These are phyloP conservation scores for Nannochloropsis gaditana DNA, from an alignment of 108 stramenopile species.

Conservation along the genomic window DNA sequence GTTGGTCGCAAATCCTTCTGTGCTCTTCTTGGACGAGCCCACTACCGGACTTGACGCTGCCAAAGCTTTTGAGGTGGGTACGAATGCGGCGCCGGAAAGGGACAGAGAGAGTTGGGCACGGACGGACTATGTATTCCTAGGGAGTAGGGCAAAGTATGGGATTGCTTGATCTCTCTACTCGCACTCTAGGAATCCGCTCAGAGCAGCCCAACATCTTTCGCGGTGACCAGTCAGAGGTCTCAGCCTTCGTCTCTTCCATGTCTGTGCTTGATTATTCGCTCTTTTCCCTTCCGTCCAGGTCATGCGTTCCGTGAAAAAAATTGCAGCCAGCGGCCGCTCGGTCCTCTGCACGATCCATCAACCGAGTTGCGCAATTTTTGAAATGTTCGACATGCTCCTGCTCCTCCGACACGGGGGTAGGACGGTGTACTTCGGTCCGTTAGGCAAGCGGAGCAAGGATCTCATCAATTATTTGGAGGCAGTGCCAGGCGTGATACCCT, in stretches of 20 bases:
- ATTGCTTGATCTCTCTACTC: too few relatives aligned
- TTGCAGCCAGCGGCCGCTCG: slow-evolving; percentile 57
- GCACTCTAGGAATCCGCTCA: too few relatives aligned
- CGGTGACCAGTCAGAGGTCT: too few relatives aligned
- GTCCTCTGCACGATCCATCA: slow-evolving; percentile 70
- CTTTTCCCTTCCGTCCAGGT: slow-evolving; percentile 8
- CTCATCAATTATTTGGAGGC: slow-evolving; percentile 51
- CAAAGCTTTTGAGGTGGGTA: neutral
- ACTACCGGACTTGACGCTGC: slow-evolving; percentile 55
- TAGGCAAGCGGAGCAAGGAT: slow-evolving; percentile 29
- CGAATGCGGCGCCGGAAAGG: too few relatives aligned
- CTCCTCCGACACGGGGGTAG: slow-evolving; percentile 59
- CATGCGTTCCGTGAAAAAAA: slow-evolving; percentile 51
- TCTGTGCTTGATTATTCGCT: too few relatives aligned
- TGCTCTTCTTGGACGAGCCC: slow-evolving; percentile 59
- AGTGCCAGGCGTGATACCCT: slow-evolving; percentile 45
- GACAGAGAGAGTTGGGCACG: too few relatives aligned
- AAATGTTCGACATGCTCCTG: slow-evolving; percentile 67
- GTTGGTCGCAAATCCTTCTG: slow-evolving; percentile 52
- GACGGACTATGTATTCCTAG: too few relatives aligned
- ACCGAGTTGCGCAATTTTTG: slow-evolving; percentile 66
- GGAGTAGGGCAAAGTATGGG: too few relatives aligned
- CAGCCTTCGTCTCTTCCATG: too few relatives aligned
- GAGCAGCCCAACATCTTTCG: too few relatives aligned
- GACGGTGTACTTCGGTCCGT: slow-evolving; percentile 54